Base-by-base conservation (phyloP, 805 yeast genomes). In the Pichia thaimueangensis region DNA sequence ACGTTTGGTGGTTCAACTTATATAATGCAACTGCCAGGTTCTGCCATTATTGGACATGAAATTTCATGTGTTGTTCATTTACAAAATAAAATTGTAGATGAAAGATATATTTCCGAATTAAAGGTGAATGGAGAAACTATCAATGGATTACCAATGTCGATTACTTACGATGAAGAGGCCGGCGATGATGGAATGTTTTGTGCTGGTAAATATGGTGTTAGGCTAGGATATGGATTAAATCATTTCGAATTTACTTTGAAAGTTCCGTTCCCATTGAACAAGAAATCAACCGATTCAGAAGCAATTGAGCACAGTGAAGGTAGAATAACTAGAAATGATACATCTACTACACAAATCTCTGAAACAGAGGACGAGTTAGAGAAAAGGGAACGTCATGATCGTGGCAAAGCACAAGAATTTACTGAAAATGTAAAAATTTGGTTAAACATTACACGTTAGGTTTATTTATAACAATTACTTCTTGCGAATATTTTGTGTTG, bases 11-110 rank as follows among this genome's bases (percentile, higher is more conserved):
- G 65, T 1, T 55, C 63, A 15, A 64, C 70, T 10, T 72, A 65
- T 50, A 51, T 78, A 6, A 47, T 76, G 20, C 64, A 67, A 13
- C 57, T 80, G 40, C 79, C 82, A 11, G 58, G 67, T 11, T 62
- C 64, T 34, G 71, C 74, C 17, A 52, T 56, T 10, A 39, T 52
- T 19, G 62, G 62, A 30, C 69, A 70, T 27, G 68, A 78, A 1
- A 56, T 77, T 35, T 63, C 71, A 5, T 56, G 77, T 4, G 53
- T 65, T 19, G 70, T 72, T 4, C 59, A 66, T 22, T 59, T 80
- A 39, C 67, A 71, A 48, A 69, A 67, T 38, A 53, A 61, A 30
- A 24, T 63, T 68, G 45, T 59, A 59, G 44, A 60, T 57, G 47
- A 67, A 55, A 54, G 70, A 41, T 69, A 70, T 50, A 48, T 54